Conservation (phyloP, 1,284 basidiomycete species). For the Sanghuangporus sanghuang region DNA sequence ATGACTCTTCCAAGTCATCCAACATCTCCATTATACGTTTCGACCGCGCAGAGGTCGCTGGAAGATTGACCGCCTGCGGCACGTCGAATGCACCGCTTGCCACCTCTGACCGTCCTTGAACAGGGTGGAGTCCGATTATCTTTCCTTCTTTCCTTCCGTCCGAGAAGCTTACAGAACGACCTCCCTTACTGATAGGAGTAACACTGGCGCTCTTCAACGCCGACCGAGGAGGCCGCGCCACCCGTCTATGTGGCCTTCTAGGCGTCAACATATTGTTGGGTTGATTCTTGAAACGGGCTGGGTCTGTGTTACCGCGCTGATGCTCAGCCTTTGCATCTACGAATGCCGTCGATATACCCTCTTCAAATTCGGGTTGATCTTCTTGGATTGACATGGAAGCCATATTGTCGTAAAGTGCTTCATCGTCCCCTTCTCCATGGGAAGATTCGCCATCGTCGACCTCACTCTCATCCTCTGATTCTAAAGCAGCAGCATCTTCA, state of each 20-base stretch:
- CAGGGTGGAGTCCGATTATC: slow-evolving; percentile 57
- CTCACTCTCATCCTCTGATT: slow-evolving; percentile 33
- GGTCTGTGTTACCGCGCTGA: not conserved
- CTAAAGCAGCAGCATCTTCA: slow-evolving; percentile 33
- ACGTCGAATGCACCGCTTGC: slow-evolving; percentile 11
- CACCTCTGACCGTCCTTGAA: slow-evolving; percentile 34
- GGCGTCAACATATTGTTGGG: slow-evolving; percentile 16
- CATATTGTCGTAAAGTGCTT: slow-evolving; percentile 6
- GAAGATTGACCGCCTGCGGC: not conserved
- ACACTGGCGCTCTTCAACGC: slow-evolving; percentile 47
- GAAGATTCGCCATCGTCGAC: slow-evolving; percentile 10
- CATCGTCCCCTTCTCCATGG: slow-evolving; percentile 13
- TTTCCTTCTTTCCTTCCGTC: slow-evolving; percentile 85
- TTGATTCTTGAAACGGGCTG: not conserved
- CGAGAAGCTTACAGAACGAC: slow-evolving; percentile 90
- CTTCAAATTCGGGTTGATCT: not conserved
- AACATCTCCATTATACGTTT: slow-evolving; percentile 78
- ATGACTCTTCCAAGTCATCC: slow-evolving; percentile 59
- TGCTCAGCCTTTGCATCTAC: not conserved
- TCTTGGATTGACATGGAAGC: slow-evolving; percentile 15
- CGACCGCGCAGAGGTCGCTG: slow-evolving; percentile 52
- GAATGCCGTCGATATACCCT: not conserved
- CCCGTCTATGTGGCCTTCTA: slow-evolving; percentile 10
- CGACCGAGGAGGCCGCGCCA: slow-evolving; percentile 33
- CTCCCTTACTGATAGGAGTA: slow-evolving; percentile 50